Evolutionary conservation across 257 asterid genomes (phyloP).

Genomic region (Galeopsis tetrahit): DNA sequence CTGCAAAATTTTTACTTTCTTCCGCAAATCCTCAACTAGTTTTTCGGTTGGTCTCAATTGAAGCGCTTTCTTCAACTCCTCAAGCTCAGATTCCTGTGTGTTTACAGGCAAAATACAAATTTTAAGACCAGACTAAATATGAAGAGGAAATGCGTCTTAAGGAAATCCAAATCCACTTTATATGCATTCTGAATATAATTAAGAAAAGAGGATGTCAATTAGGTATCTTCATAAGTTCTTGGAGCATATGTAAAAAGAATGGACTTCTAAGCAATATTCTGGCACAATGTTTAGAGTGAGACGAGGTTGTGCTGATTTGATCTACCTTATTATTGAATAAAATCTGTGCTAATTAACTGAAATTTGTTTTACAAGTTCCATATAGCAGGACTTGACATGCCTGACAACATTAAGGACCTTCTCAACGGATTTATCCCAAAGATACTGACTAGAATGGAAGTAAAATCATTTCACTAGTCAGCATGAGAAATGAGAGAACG

Average conservation of each 20-base stretch:
- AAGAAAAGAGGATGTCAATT: conserved; percentile 18
- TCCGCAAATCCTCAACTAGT: conserved; percentile 86
- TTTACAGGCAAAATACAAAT: conserved; percentile 28
- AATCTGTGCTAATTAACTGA: background rate
- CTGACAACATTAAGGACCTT: conserved; percentile 5
- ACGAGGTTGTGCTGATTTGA: background rate
- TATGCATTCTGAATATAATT: conserved; percentile 22
- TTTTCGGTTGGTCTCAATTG: conserved; percentile 86
- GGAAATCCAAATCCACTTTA: background rate
- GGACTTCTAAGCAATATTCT: background rate
- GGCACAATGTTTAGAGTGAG: conserved; percentile 3
- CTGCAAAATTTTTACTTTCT: conserved; percentile 97
- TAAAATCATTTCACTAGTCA: conserved; percentile 2
- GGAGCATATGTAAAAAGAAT: conserved; percentile 10
- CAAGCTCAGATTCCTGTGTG: conserved; percentile 72
- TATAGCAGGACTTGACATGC: background rate
- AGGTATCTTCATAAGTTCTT: background rate
- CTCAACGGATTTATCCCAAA: background rate
- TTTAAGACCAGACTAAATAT: conserved; percentile 26
- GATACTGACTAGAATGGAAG: background rate
- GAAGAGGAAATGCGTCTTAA: conserved; percentile 10
- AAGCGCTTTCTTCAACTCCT: conserved; percentile 83
- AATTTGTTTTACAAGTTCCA: background rate
- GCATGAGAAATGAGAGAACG: conserved; percentile 9
- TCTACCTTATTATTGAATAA: background rate